Percentiles rank a stretch among this genome's conserved stretches.
These are phyloP conservation scores for Phaeosphaeria sp. DNA, from an alignment of 2,329 filamentous ascomycete species.

Conservation along the genomic window DNA sequence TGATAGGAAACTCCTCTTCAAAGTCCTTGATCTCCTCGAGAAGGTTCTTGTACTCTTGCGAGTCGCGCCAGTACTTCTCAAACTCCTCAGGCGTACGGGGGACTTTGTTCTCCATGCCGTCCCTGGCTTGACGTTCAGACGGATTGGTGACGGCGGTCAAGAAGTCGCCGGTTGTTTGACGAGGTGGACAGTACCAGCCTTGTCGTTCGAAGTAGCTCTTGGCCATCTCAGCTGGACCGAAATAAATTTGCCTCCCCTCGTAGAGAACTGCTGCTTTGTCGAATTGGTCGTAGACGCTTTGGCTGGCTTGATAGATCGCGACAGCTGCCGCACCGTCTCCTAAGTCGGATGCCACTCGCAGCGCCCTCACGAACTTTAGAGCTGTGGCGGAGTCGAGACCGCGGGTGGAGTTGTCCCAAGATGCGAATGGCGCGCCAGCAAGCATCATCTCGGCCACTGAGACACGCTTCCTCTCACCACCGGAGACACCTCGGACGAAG, in stretches of 20 bases:
- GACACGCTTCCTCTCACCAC: conserved; percentile 68
- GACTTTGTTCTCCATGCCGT: conserved; percentile 53
- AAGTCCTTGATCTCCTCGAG: conserved; percentile 60
- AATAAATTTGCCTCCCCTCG: conserved; percentile 80
- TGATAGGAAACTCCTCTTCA: conserved; percentile 55
- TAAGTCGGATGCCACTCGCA: conserved; percentile 60
- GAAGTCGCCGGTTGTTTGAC: conserved; percentile 77
- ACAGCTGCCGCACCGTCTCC: conserved; percentile 60
- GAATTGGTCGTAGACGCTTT: conserved; percentile 67
- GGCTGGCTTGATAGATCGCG: conserved; percentile 63
- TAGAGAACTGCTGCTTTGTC: conserved; percentile 79
- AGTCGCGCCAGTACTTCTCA: conserved; percentile 60
- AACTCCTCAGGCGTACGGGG: conserved; percentile 59
- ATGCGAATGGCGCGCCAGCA: conserved; percentile 47
- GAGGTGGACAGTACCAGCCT: conserved; percentile 71
- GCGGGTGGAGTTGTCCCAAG: conserved; percentile 56
- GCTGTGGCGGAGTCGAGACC: conserved; percentile 58
- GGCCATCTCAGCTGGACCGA: conserved; percentile 67
- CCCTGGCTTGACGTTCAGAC: conserved; percentile 50
- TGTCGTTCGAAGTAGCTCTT: conserved; percentile 71
- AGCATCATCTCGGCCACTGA: conserved; percentile 63
- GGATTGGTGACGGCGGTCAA: conserved; percentile 72
- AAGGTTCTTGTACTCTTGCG: conserved; percentile 52
- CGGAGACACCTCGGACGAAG: conserved; percentile 67
- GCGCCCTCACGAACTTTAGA: conserved; percentile 63